Conservation (phyloP, 2,329 filamentous ascomycete genomes). For the Myotisia sp. region DNA sequence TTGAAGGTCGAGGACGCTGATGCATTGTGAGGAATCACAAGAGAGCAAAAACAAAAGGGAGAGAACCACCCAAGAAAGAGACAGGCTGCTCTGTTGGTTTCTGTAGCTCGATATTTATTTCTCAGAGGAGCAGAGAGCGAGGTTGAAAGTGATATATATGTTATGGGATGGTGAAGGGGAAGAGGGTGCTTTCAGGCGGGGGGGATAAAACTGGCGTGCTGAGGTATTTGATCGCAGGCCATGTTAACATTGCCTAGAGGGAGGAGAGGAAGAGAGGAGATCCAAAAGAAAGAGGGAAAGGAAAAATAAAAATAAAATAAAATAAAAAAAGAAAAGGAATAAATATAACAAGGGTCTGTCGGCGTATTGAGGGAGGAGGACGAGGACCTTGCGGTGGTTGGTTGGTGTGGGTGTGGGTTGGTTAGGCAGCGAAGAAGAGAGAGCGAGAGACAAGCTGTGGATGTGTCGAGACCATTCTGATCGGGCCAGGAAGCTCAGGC, state of each 20-base stretch:
- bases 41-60: too few relatives aligned
- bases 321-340: neutral
- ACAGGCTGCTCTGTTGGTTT: too few relatives aligned
- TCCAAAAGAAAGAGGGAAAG: constrained; percentile 1
- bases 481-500: too few relatives aligned
- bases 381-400: too few relatives aligned
- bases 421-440: neutral
- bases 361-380: too few relatives aligned
- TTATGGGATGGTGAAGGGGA: constrained; percentile 11
- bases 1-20: constrained; percentile 65
- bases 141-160: constrained; percentile 2
- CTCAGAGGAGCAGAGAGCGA: neutral
- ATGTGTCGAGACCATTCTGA: too few relatives aligned
- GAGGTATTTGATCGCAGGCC: constrained; percentile 20
- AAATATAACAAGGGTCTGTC: too few relatives aligned
- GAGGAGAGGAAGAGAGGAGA: neutral
- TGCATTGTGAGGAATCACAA: too few relatives aligned
- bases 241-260: constrained; percentile 23
- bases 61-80: too few relatives aligned
- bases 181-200: constrained; percentile 22
- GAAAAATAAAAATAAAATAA: constrained; percentile 1
- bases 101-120: too few relatives aligned
- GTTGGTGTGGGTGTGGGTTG: neutral
- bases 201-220: constrained; percentile 19
- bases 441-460: too few relatives aligned